phyloP scores from a whole-genome alignment of 306 rosid genomes.

The Lablab purpureus region DNA sequence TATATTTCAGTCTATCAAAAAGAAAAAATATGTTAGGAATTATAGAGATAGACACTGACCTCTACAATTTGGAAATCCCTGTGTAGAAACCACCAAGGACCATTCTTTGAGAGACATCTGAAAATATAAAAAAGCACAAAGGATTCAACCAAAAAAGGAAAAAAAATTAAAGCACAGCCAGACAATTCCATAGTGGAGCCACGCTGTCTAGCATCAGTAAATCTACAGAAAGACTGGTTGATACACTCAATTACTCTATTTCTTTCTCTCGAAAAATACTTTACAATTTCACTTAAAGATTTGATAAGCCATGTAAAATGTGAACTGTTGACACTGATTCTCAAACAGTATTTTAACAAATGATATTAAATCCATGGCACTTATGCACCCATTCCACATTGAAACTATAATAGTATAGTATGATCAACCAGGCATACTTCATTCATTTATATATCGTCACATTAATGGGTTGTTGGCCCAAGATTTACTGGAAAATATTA shows the following conservation, averaged over 20 bases:
- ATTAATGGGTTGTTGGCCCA: slow-evolving; percentile 5
- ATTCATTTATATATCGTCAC: slow-evolving; percentile 16
- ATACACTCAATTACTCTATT: slow-evolving; percentile 24
- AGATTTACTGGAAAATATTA: slow-evolving; percentile 13
- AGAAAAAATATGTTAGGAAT: slow-evolving; percentile 14
- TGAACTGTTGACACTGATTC: not conserved
- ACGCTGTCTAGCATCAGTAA: slow-evolving; percentile 9
- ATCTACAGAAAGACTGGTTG: slow-evolving; percentile 19
- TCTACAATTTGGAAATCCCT: slow-evolving; percentile 54
- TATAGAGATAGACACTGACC: slow-evolving; percentile 55
- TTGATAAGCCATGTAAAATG: slow-evolving; percentile 8
- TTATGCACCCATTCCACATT: not conserved
- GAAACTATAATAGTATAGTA: not conserved
- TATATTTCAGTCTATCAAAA: slow-evolving; percentile 9
- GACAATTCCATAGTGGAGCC: slow-evolving; percentile 14
- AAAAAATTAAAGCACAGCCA: slow-evolving; percentile 10
- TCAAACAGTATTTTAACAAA: slow-evolving; percentile 23
- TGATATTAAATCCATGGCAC: slow-evolving; percentile 27
- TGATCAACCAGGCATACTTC: slow-evolving; percentile 14
- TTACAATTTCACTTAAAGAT: slow-evolving; percentile 13
- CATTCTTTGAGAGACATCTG: slow-evolving; percentile 81
- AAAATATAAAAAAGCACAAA: slow-evolving; percentile 44
- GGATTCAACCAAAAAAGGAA: slow-evolving; percentile 19
- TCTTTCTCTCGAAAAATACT: slow-evolving; percentile 1
- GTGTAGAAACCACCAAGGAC: slow-evolving; percentile 97